These are phyloP conservation scores for Suillus lakei DNA, from an alignment of 768 basidiomycete genomes.

Conservation along the genomic window DNA sequence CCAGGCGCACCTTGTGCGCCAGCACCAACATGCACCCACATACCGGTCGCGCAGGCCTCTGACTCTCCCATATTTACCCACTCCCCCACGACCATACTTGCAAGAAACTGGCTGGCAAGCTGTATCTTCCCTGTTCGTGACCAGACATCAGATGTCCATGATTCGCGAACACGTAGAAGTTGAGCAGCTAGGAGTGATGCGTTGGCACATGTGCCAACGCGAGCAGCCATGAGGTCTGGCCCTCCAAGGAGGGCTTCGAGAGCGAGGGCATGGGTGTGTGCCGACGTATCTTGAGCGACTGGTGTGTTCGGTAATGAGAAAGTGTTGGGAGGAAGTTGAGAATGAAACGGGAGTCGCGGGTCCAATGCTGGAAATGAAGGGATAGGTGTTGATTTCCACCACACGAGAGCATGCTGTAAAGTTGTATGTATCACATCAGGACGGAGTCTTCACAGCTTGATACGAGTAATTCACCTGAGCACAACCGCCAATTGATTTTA, in stretches of 20 bases:
- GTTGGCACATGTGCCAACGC: conserved; percentile 75
- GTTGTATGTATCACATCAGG: conserved; percentile 10
- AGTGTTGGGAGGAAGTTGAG: conserved; percentile 67
- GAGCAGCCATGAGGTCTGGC: conserved; percentile 75
- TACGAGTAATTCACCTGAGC: conserved; percentile 61
- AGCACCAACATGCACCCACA: conserved; percentile 62
- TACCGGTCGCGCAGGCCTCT: conserved; percentile 78
- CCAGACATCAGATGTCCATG: conserved; percentile 80
- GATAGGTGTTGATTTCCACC: conserved; percentile 84
- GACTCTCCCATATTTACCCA: conserved; percentile 76
- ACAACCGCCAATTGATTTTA: conserved; percentile 77
- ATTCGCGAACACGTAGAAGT: conserved; percentile 77
- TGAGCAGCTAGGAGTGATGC: conserved; percentile 77
- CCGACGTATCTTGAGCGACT: conserved; percentile 79
- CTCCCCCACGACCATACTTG: conserved; percentile 71
- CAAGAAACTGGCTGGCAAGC: conserved; percentile 76
- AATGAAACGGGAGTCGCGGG: conserved; percentile 68
- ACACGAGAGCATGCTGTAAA: conserved; percentile 71
- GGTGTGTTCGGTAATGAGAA: conserved; percentile 79
- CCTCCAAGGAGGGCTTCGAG: conserved; percentile 80
- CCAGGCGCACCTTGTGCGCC: conserved; percentile 28
- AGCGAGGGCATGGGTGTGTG: conserved; percentile 75
- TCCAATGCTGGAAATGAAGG: conserved; percentile 76
- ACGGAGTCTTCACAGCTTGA: background rate
- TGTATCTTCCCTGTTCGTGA: conserved; percentile 75